These are phyloP conservation scores for Eucalyptus cloeziana DNA, from an alignment of 345 rosid species.

Conservation along the genomic window DNA sequence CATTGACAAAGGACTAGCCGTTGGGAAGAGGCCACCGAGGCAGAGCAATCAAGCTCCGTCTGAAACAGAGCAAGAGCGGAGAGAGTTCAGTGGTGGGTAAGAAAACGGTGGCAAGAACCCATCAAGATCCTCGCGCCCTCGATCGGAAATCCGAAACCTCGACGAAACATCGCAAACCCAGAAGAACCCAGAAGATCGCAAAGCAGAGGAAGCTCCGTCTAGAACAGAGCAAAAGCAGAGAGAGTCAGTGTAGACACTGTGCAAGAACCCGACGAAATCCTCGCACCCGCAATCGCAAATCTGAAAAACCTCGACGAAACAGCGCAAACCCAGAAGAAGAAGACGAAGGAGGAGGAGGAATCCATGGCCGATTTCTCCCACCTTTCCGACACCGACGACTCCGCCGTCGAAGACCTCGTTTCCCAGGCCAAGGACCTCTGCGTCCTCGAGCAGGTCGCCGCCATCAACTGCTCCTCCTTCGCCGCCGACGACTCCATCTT, in stretches of 20 bases:
- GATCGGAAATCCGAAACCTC: neutral
- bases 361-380: slow-evolving; percentile 52
- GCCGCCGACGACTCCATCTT: slow-evolving; percentile 24
- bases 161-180: neutral
- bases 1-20: neutral
- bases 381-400: slow-evolving; percentile 69
- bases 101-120: neutral
- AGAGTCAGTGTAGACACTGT: neutral
- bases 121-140: neutral
- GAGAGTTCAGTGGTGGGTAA: neutral
- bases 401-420: slow-evolving; percentile 63
- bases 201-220: neutral
- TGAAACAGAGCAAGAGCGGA: neutral
- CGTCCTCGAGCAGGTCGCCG: slow-evolving; percentile 62
- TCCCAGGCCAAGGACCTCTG: slow-evolving; percentile 61
- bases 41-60: neutral
- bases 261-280: neutral
- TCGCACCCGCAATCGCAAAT: neutral
- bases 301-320: neutral
- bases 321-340: neutral
- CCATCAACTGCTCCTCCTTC: slow-evolving; percentile 57
- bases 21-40: neutral
- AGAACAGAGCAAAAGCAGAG: neutral
- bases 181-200: neutral
- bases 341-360: neutral